Evolutionary conservation across 1,139 yeast genomes (phyloP).

Genomic region (Kurtzmaniella quercitrusa): DNA sequence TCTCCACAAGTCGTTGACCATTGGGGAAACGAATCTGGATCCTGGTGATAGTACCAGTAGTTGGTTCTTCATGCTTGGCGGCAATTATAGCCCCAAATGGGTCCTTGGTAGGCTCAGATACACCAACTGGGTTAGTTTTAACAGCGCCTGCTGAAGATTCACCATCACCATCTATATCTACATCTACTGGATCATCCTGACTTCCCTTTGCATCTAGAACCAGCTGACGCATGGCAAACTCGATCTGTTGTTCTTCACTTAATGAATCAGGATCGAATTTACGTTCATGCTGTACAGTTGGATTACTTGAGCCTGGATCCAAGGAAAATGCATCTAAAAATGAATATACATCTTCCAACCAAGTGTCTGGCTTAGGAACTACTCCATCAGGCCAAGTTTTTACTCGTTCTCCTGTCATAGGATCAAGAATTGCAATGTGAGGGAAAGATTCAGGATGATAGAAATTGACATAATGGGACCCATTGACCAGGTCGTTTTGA

Average conservation of each 20-base stretch:
- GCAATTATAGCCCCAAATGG: constrained; percentile 45
- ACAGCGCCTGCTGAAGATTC: constrained; percentile 9
- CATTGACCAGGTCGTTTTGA: constrained; percentile 71
- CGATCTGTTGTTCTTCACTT: constrained; percentile 83
- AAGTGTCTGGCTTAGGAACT: constrained; percentile 54
- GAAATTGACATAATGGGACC: constrained; percentile 63
- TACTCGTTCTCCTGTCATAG: constrained; percentile 89
- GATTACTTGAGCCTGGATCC: constrained; percentile 64
- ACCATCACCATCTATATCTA: constrained; percentile 20
- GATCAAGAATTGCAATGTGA: constrained; percentile 88
- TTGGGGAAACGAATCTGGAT: constrained; percentile 85
- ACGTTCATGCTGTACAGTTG: constrained; percentile 53
- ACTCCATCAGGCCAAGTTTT: constrained; percentile 60
- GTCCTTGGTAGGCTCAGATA: constrained; percentile 11
- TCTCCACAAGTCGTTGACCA: constrained; percentile 77
- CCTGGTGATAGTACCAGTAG: constrained; percentile 62
- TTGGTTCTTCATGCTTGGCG: constrained; percentile 46
- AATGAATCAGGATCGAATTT: constrained; percentile 57
- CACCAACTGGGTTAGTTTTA: constrained; percentile 6
- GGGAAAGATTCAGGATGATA: constrained; percentile 70
- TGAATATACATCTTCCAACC: constrained; percentile 57
- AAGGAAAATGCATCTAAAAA: constrained; percentile 65
- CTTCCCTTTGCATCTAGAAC: constrained; percentile 24
- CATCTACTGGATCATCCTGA: constrained; percentile 26
- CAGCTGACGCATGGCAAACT: constrained; percentile 71